These are phyloP conservation scores for Cicer arietinum DNA, from an alignment of 306 rosid genomes.

Conservation along the genomic window DNA sequence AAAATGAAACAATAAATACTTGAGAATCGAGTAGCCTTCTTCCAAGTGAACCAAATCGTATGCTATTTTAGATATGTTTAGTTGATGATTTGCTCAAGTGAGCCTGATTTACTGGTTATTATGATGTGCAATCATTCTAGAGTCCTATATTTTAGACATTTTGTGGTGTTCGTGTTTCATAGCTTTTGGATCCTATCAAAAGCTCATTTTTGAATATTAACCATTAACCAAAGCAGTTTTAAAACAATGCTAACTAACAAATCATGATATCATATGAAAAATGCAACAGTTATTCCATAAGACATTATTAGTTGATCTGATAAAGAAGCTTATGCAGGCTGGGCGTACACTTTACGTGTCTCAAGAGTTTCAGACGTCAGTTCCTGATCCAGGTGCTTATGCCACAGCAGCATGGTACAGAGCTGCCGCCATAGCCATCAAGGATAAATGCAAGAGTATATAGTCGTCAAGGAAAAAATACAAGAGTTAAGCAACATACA, in stretches of 20 bases:
- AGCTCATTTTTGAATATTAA: background rate
- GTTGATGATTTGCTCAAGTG: background rate
- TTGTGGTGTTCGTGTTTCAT: background rate
- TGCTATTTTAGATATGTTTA: no score
- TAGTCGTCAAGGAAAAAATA: slow-evolving; percentile 3
- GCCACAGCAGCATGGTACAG: slow-evolving; percentile 90
- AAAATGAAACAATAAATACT: no score
- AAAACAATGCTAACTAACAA: background rate
- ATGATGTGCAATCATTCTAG: background rate
- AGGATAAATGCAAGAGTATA: slow-evolving; percentile 52
- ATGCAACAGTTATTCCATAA: background rate
- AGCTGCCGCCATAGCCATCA: slow-evolving; percentile 80
- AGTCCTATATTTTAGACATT: slow-evolving; percentile 1
- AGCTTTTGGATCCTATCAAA: slow-evolving; percentile 22
- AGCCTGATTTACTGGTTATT: background rate
- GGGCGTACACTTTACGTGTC: slow-evolving; percentile 82
- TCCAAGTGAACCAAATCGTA: no score
- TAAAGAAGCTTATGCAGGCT: slow-evolving; percentile 61
- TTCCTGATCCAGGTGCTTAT: slow-evolving; percentile 98
- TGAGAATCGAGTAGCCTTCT: no score
- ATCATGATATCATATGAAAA: background rate
- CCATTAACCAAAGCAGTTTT: background rate
- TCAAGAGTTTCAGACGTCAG: slow-evolving; percentile 68
- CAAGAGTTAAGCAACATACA: slow-evolving; percentile 33
- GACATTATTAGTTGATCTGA: slow-evolving; percentile 38